These are phyloP conservation scores for Penicillium verrucosum DNA, from an alignment of 2,329 filamentous ascomycete genomes.

Conservation along the genomic window DNA sequence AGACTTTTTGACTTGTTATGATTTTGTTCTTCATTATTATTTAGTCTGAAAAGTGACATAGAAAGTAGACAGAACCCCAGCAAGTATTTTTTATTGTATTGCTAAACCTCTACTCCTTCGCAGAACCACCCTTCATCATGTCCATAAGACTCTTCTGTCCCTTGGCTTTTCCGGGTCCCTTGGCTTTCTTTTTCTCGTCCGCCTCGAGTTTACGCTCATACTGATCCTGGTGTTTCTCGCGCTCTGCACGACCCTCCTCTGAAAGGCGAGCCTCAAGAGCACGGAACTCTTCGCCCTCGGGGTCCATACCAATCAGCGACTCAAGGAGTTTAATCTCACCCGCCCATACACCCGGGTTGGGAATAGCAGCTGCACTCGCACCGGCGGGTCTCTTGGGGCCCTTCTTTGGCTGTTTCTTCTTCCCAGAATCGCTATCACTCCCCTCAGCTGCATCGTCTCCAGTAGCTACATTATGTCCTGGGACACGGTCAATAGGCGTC, in stretches of 20 bases:
- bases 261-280: constrained; percentile 63
- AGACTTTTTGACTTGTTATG: background rate
- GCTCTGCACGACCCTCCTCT: constrained; percentile 65
- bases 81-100: background rate
- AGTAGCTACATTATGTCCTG: constrained; percentile 27
- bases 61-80: background rate
- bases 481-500: constrained; percentile 80
- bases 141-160: constrained; percentile 36
- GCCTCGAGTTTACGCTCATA: constrained; percentile 71
- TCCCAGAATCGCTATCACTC: constrained; percentile 19
- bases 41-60: background rate
- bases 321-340: constrained; percentile 94
- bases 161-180: constrained; percentile 39
- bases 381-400: constrained; percentile 20
- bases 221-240: constrained; percentile 72
- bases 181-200: constrained; percentile 49
- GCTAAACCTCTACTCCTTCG: background rate
- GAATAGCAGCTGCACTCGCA: constrained; percentile 46
- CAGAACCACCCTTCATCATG: constrained; percentile 30
- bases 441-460: constrained; percentile 18
- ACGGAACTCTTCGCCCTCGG: constrained; percentile 69
- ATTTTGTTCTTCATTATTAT: background rate
- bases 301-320: constrained; percentile 78
- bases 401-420: constrained; percentile 23
- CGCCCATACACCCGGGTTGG: constrained; percentile 84